Percentiles rank a stretch among this genome's conserved stretches.
These are phyloP conservation scores for Gnetum montanum DNA, from an alignment of 75 land plant species.

Conservation along the genomic window DNA sequence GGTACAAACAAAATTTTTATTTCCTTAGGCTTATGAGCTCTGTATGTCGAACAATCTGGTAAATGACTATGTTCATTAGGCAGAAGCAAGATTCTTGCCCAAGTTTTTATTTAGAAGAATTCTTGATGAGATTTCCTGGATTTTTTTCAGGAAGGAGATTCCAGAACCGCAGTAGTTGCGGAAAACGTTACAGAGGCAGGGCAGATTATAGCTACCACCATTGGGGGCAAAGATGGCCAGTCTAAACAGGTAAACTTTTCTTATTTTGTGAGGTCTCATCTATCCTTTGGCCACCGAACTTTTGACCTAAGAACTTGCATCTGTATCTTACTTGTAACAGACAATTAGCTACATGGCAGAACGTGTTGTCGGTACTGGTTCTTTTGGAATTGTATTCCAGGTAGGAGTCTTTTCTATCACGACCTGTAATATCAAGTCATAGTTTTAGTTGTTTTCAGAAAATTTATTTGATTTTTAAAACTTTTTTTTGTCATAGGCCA, in stretches of 20 bases:
- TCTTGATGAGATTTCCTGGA: no score
- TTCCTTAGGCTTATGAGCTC: not conserved
- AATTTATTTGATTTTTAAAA: not conserved
- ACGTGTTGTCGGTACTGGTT: slow-evolving; percentile 49
- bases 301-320: no score
- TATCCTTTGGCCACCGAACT: no score
- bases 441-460: not conserved
- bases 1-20: no score
- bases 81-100: not conserved
- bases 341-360: slow-evolving; percentile 47
- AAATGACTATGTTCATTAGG: not conserved
- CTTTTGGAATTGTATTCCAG: slow-evolving; percentile 52
- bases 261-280: no score
- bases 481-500: slow-evolving; percentile 39
- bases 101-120: not conserved
- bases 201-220: slow-evolving; percentile 46
- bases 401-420: slow-evolving; percentile 5
- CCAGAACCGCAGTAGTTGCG: slow-evolving; percentile 26
- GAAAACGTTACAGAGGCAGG: slow-evolving; percentile 43
- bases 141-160: slow-evolving; percentile 18
- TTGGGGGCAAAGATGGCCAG: slow-evolving; percentile 46
- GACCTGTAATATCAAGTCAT: no score
- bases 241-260: slow-evolving; percentile 42
- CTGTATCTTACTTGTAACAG: no score
- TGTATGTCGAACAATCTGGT: not conserved